Evolutionary conservation across 495 filamentous ascomycete species (phyloP).

Genomic region (Xylaria nigripes): DNA sequence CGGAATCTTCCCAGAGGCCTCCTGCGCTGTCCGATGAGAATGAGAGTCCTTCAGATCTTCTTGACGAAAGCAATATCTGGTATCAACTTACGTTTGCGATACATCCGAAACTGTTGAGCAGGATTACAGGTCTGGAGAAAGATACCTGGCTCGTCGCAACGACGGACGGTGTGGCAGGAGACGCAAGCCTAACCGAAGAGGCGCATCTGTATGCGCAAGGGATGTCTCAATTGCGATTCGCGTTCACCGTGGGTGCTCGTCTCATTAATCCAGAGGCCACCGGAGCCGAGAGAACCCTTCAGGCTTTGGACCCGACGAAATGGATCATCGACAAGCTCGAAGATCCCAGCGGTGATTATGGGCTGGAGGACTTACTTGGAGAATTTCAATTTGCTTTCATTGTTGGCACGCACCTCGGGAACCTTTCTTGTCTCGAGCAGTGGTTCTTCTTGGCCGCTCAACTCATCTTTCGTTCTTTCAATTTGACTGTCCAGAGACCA

Average conservation of each 20-base stretch:
- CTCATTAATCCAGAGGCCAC: conserved; percentile 64
- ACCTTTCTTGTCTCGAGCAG: conserved; percentile 77
- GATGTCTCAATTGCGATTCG: conserved; percentile 37
- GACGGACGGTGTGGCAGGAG: conserved; percentile 26
- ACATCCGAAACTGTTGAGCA: conserved; percentile 34
- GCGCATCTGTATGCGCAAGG: conserved; percentile 34
- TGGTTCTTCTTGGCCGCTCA: conserved; percentile 68
- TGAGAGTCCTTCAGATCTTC: conserved; percentile 5
- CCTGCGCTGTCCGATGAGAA: conserved; percentile 5
- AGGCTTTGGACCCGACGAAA: conserved; percentile 26
- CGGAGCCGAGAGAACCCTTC: conserved; percentile 49
- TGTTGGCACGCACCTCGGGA: conserved; percentile 71
- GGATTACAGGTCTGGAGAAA: conserved; percentile 36
- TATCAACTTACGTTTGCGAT: conserved; percentile 44
- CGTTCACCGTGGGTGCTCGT: conserved; percentile 42
- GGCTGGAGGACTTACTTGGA: conserved; percentile 55
- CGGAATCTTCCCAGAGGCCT: conserved; percentile 5
- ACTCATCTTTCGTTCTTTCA: conserved; percentile 60
- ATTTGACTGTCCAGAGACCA: conserved; percentile 48
- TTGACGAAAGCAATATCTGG: conserved; percentile 28
- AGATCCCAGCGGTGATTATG: neutral
- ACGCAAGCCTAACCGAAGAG: conserved; percentile 27
- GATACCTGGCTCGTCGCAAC: conserved; percentile 49
- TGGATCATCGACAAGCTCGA: conserved; percentile 26
- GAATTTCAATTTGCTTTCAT: conserved; percentile 83